Evolutionary conservation across 2,329 filamentous ascomycete genomes (phyloP).

Genomic region (Aspergillus sp.): DNA sequence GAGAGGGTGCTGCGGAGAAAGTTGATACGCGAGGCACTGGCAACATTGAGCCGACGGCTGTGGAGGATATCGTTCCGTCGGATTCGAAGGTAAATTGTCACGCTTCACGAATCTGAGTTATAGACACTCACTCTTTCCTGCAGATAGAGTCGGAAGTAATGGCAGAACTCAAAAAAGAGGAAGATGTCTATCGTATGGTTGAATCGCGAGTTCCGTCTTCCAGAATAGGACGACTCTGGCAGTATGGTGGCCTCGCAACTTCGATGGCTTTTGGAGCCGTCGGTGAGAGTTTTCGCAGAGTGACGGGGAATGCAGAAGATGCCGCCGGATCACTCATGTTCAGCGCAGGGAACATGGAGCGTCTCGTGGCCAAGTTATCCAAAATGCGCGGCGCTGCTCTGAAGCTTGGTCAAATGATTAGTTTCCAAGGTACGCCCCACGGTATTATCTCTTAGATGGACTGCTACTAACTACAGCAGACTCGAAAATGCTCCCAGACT

Average conservation of each 20-base stretch:
- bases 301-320: conserved; percentile 64
- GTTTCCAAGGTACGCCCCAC: conserved; percentile 67
- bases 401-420: conserved; percentile 97
- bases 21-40: conserved; percentile 43
- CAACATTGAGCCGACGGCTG: conserved; percentile 19
- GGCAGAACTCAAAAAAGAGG: conserved; percentile 27
- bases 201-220: conserved; percentile 91
- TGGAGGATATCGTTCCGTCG: conserved; percentile 15
- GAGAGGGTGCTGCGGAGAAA: neutral
- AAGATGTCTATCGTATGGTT: conserved; percentile 65
- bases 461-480: conserved; percentile 50
- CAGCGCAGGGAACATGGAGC: conserved; percentile 86
- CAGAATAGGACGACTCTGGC: conserved; percentile 84
- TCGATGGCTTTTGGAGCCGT: conserved; percentile 95
- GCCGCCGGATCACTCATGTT: conserved; percentile 75
- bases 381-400: conserved; percentile 96
- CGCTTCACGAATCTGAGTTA: neutral
- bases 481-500: conserved; percentile 84
- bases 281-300: conserved; percentile 77
- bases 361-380: conserved; percentile 87
- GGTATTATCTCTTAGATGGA: neutral
- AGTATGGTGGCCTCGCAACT: conserved; percentile 88
- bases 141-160: conserved; percentile 18
- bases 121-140: conserved; percentile 9
- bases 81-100: conserved; percentile 9